phyloP scores from a whole-genome alignment of 75 land plant genomes.

The Pinus tabuliformis region DNA sequence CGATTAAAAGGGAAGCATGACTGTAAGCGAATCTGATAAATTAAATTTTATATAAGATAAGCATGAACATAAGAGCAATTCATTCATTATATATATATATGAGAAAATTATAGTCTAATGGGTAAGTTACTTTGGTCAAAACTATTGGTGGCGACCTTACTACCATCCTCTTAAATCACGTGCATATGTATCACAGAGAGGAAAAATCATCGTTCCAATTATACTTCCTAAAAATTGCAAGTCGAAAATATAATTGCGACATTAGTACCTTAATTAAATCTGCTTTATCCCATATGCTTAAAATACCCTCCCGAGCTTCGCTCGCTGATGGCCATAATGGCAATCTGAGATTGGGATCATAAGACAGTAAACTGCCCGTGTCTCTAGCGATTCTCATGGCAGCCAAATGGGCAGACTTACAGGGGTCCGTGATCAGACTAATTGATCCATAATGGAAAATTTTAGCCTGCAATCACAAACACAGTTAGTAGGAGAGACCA shows the following conservation, averaged over 20 bases:
- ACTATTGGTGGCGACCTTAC: too few relatives aligned
- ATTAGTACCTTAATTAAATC: constrained; percentile 77
- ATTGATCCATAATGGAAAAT: constrained; percentile 96
- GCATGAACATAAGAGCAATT: too few relatives aligned
- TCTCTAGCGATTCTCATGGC: constrained; percentile 80
- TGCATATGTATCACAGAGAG: too few relatives aligned
- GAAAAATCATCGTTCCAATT: too few relatives aligned
- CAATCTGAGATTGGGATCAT: constrained; percentile 89
- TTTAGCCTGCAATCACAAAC: constrained; percentile 57
- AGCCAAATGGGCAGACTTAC: constrained; percentile 82
- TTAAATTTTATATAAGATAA: too few relatives aligned
- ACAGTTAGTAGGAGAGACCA: neutral
- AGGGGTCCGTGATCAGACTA: constrained; percentile 95
- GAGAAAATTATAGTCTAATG: too few relatives aligned
- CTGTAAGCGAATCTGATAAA: too few relatives aligned
- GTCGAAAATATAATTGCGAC: too few relatives aligned
- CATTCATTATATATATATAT: too few relatives aligned
- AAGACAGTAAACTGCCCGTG: constrained; percentile 73
- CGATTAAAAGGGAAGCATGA: neutral
- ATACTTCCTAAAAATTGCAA: too few relatives aligned
- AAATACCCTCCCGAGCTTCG: constrained; percentile 73
- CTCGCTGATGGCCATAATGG: constrained; percentile 89
- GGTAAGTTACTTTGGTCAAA: too few relatives aligned
- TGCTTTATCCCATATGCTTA: constrained; percentile 87
- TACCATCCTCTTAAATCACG: too few relatives aligned